Percentiles rank a stretch among this genome's conserved stretches.
These are phyloP conservation scores for Linnemannia hyalina DNA, from an alignment of 192 early-diverging fungal genomes.

Conservation along the genomic window DNA sequence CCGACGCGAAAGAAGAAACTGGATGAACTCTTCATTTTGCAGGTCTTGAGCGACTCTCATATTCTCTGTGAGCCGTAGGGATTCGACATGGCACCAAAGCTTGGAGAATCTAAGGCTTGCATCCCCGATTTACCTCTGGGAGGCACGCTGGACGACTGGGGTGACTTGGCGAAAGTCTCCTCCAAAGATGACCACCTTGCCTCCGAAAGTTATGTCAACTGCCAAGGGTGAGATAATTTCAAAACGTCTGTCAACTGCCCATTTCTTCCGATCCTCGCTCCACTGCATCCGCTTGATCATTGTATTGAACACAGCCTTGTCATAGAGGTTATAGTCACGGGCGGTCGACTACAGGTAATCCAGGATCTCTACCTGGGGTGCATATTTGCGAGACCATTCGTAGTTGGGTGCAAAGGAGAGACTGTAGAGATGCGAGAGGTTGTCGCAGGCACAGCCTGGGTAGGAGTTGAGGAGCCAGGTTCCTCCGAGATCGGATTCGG, in stretches of 20 bases:
- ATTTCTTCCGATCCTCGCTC: slow-evolving; percentile 5
- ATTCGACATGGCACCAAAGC: slow-evolving; percentile 30
- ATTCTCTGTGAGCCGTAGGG: slow-evolving; percentile 28
- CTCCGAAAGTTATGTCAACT: slow-evolving; percentile 3
- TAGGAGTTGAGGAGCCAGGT: slow-evolving; percentile 60
- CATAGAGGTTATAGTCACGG: slow-evolving; percentile 24
- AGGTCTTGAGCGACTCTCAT: slow-evolving; percentile 22
- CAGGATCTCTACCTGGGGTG: slow-evolving; percentile 6
- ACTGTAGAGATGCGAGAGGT: slow-evolving; percentile 50
- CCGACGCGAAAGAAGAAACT: slow-evolving; percentile 20
- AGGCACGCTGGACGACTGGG: slow-evolving; percentile 27
- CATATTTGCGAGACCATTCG: slow-evolving; percentile 51
- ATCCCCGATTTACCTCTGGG: slow-evolving; percentile 21
- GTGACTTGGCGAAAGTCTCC: slow-evolving; percentile 43
- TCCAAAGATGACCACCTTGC: slow-evolving; percentile 41
- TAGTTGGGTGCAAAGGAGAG: slow-evolving; percentile 58
- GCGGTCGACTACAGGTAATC: slow-evolving; percentile 26
- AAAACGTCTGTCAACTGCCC: slow-evolving; percentile 36
- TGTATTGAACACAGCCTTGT: slow-evolving; percentile 38
- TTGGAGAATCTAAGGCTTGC: slow-evolving; percentile 25
- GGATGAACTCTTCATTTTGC: slow-evolving; percentile 8
- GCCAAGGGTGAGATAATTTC: not conserved
- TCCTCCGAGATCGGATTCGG: slow-evolving; percentile 55
- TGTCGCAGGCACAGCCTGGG: slow-evolving; percentile 63
- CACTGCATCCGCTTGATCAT: slow-evolving; percentile 12